A percentile compares a stretch with the other conserved stretches of the same genome.
phyloP scores from a whole-genome alignment of 2,329 filamentous ascomycete species.

The Penicillium digitatum region DNA sequence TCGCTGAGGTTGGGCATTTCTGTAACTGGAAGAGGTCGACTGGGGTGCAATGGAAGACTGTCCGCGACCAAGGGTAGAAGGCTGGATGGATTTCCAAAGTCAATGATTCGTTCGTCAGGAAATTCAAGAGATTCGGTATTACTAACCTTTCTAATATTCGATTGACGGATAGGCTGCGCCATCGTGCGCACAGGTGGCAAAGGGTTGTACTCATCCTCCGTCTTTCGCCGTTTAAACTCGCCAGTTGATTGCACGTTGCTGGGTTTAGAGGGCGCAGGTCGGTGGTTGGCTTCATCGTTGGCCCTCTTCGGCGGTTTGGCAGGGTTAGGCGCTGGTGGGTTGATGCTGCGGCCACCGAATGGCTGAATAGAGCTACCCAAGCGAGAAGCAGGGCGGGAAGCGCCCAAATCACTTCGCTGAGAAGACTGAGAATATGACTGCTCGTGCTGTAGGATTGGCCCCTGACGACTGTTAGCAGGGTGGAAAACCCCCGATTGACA shows the following conservation, averaged over 20 bases:
- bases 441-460: conserved; percentile 30
- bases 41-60: conserved; percentile 35
- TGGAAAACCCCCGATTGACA: background rate
- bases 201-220: conserved; percentile 64
- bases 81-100: conserved; percentile 30
- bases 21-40: conserved; percentile 34
- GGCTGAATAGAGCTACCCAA: conserved; percentile 50
- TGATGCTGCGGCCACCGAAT: conserved; percentile 53
- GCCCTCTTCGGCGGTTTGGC: conserved; percentile 73
- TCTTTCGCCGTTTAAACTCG: conserved; percentile 76
- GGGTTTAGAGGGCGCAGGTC: conserved; percentile 37
- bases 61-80: conserved; percentile 39
- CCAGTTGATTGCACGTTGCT: conserved; percentile 58
- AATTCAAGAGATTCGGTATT: background rate
- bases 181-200: conserved; percentile 65
- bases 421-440: conserved; percentile 25
- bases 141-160: conserved; percentile 66
- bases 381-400: conserved; percentile 50
- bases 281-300: conserved; percentile 55
- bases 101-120: background rate
- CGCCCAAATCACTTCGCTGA: conserved; percentile 49
- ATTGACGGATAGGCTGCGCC: conserved; percentile 80
- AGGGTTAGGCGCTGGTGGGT: conserved; percentile 59
- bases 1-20: conserved; percentile 55
- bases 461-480: conserved; percentile 16